These are phyloP conservation scores for Penicillium steckii DNA, from an alignment of 495 filamentous ascomycete genomes.

Conservation along the genomic window DNA sequence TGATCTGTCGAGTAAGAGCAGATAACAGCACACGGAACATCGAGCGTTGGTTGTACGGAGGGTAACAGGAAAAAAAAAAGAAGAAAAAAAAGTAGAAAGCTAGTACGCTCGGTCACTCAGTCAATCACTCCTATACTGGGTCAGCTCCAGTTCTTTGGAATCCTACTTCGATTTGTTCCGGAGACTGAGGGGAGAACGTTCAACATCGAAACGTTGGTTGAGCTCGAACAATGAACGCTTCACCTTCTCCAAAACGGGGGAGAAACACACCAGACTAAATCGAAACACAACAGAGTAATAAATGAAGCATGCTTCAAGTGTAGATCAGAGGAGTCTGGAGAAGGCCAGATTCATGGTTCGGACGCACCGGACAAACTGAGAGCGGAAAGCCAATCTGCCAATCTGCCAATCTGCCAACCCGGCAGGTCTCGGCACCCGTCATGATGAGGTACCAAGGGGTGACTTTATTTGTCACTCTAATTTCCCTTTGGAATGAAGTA, in stretches of 20 bases:
- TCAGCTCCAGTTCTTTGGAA: conserved; percentile 8
- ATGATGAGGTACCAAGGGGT: background rate
- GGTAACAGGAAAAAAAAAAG: too few relatives aligned
- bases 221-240: background rate
- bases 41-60: conserved; percentile 14
- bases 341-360: conserved; percentile 25
- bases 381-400: conserved; percentile 18
- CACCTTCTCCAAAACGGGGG: conserved; percentile 1
- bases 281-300: conserved; percentile 1
- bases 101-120: too few relatives aligned
- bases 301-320: conserved; percentile 16
- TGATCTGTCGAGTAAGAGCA: conserved; percentile 33
- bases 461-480: background rate
- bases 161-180: conserved; percentile 10
- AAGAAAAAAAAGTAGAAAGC: background rate
- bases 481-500: background rate
- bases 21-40: conserved; percentile 19
- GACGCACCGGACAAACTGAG: conserved; percentile 24
- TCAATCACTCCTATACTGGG: too few relatives aligned
- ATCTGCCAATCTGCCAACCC: conserved; percentile 13
- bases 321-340: conserved; percentile 13
- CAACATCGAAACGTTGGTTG: background rate
- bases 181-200: background rate
- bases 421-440: conserved; percentile 14
- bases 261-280: conserved; percentile 2